These are phyloP conservation scores for Saccharomycopsis hybrid DNA, from an alignment of 1,139 yeast genomes.

Conservation along the genomic window DNA sequence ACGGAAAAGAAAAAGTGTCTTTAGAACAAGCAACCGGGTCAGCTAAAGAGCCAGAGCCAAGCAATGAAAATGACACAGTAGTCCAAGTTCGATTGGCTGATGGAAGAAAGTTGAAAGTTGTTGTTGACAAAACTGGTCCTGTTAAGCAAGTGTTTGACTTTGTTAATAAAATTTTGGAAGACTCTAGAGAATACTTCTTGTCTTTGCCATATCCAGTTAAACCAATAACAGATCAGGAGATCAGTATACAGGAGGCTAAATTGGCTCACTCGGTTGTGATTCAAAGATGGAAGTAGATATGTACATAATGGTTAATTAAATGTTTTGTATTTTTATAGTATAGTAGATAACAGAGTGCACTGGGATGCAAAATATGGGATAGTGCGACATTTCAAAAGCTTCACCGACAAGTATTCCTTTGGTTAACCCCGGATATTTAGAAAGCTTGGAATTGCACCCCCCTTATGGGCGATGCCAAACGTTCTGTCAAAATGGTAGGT, in stretches of 20 bases:
- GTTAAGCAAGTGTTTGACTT: constrained; percentile 66
- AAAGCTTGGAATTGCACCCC: too few species aligned
- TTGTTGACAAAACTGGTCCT: constrained; percentile 59
- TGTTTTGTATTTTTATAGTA: too few species aligned
- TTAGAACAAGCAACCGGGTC: constrained; percentile 21
- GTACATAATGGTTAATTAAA: too few species aligned
- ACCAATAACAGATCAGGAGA: constrained; percentile 52
- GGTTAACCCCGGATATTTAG: too few species aligned
- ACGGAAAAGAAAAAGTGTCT: constrained; percentile 19
- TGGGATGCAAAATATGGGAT: too few species aligned
- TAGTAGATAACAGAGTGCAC: too few species aligned
- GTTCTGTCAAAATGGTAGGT: too few species aligned
- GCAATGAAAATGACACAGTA: constrained; percentile 58
- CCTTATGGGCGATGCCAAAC: too few species aligned
- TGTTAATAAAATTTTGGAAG: constrained; percentile 44
- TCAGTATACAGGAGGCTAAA: constrained; percentile 67
- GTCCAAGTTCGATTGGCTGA: constrained; percentile 83
- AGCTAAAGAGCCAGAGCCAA: constrained; percentile 27
- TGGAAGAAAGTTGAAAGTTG: constrained; percentile 64
- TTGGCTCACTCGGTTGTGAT: constrained; percentile 82
- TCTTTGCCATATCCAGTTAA: constrained; percentile 83
- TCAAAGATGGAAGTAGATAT: constrained; percentile 55
- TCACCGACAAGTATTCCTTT: too few species aligned
- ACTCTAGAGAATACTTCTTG: constrained; percentile 51
- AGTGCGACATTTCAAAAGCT: too few species aligned